Conservation (phyloP, 768 basidiomycete genomes). For the Podaxis mareebaensis region DNA sequence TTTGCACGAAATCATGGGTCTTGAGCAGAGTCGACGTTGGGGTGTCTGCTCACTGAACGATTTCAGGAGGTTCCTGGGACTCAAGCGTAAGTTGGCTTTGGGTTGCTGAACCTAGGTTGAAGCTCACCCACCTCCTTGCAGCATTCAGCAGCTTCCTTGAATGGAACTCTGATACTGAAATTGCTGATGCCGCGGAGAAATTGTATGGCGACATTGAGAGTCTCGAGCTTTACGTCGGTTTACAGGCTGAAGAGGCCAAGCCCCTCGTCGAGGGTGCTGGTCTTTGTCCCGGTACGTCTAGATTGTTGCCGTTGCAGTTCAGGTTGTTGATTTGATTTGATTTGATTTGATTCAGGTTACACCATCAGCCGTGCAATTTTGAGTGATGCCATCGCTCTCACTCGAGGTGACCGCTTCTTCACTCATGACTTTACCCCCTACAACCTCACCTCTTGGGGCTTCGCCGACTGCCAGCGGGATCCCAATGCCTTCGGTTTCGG, state of each 20-base stretch:
- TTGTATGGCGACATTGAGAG: constrained; percentile 76
- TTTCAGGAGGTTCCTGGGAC: constrained; percentile 77
- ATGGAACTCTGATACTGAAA: constrained; percentile 75
- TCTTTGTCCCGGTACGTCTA: constrained; percentile 69
- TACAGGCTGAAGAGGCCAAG: constrained; percentile 79
- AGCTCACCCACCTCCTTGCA: constrained; percentile 26
- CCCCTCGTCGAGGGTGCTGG: constrained; percentile 77
- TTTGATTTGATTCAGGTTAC: constrained; percentile 46
- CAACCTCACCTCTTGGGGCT: constrained; percentile 85
- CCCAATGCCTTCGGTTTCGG: constrained; percentile 72
- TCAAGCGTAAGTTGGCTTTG: constrained; percentile 56
- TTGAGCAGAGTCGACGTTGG: constrained; percentile 74
- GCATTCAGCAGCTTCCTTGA: constrained; percentile 73
- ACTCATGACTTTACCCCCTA: constrained; percentile 80
- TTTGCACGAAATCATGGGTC: constrained; percentile 83
- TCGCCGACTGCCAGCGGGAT: constrained; percentile 79
- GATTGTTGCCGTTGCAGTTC: not conserved
- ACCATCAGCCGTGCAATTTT: constrained; percentile 86
- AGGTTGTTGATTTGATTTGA: not conserved
- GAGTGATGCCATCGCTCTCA: constrained; percentile 83
- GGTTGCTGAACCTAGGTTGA: not conserved
- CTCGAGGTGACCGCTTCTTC: constrained; percentile 81
- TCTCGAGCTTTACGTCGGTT: constrained; percentile 79
- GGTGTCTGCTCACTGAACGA: constrained; percentile 85
- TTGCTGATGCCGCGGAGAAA: constrained; percentile 72